A percentile compares a stretch with the other conserved stretches of the same genome.
Conservation (phyloP, 805 yeast species). For the Yarrowia sp. region DNA sequence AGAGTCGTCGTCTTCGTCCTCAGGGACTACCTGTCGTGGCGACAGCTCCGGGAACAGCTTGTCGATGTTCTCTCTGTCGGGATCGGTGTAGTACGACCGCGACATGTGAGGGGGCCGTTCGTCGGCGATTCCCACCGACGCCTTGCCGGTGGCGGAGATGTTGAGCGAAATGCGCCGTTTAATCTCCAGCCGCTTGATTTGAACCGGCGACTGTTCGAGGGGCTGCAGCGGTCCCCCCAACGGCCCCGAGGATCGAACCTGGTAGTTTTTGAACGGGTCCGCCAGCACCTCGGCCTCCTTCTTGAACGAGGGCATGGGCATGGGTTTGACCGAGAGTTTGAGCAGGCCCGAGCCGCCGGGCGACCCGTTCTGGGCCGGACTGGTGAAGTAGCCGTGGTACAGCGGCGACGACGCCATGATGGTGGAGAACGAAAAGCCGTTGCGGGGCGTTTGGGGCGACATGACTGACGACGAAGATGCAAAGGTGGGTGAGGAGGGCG, state of each 20-base stretch:
- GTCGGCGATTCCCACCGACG: conserved; percentile 23
- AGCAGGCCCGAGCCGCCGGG: conserved; percentile 17
- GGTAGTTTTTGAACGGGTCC: conserved; percentile 22
- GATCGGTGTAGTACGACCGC: conserved; percentile 28
- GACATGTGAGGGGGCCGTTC: conserved; percentile 15
- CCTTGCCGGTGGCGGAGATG: conserved; percentile 32
- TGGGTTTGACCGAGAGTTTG: conserved; percentile 31
- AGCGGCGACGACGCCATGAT: conserved; percentile 44
- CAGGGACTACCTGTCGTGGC: conserved; percentile 28
- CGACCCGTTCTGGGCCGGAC: conserved; percentile 40
- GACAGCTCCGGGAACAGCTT: conserved; percentile 37
- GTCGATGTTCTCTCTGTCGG: conserved; percentile 30
- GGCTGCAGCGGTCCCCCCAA: conserved; percentile 14
- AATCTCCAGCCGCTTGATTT: conserved; percentile 29
- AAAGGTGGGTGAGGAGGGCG: conserved; percentile 35
- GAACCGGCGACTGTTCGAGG: conserved; percentile 36
- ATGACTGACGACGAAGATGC: conserved; percentile 31
- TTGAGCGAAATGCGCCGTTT: conserved; percentile 28
- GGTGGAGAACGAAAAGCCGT: conserved; percentile 43
- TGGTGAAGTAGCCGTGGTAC: conserved; percentile 42
- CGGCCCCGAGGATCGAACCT: background rate
- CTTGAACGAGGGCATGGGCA: conserved; percentile 26
- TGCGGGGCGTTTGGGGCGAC: conserved; percentile 39
- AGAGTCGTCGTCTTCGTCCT: conserved; percentile 6
- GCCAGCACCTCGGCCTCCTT: conserved; percentile 25